phyloP scores from a whole-genome alignment of 1,284 basidiomycete genomes.

The Pseudozyma pruni region DNA sequence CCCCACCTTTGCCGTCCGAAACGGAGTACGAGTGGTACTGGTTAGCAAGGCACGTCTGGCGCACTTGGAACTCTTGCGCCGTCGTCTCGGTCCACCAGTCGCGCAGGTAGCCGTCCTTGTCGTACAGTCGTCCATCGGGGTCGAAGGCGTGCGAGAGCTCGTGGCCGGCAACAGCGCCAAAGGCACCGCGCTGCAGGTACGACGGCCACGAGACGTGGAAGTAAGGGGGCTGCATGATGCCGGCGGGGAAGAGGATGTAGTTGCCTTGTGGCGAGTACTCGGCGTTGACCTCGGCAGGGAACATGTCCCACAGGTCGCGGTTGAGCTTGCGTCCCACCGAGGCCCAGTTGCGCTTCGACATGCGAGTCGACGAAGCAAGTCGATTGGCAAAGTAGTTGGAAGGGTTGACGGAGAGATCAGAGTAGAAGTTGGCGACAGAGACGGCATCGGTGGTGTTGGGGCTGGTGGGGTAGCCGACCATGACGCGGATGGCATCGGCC shows the following conservation, averaged over 20 bases:
- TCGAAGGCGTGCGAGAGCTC: slow-evolving; percentile 85
- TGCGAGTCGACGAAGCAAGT: slow-evolving; percentile 72
- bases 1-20: slow-evolving; percentile 83
- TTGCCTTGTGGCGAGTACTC: slow-evolving; percentile 64
- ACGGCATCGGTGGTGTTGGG: slow-evolving; percentile 82
- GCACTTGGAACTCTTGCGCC: slow-evolving; percentile 81
- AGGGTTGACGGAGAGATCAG: slow-evolving; percentile 75
- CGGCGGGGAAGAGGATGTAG: slow-evolving; percentile 95
- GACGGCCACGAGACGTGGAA: slow-evolving; percentile 86
- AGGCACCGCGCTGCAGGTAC: slow-evolving; percentile 83
- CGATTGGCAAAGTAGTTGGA: slow-evolving; percentile 87
- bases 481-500: slow-evolving; percentile 81
- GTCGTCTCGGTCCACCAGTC: slow-evolving; percentile 83
- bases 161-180: slow-evolving; percentile 63
- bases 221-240: slow-evolving; percentile 91
- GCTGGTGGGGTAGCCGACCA: slow-evolving; percentile 87
- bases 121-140: slow-evolving; percentile 80
- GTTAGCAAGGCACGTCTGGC: slow-evolving; percentile 85
- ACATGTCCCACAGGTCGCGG: slow-evolving; percentile 86
- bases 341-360: slow-evolving; percentile 75
- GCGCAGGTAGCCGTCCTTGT: slow-evolving; percentile 72
- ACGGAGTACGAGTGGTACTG: slow-evolving; percentile 88
- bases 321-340: slow-evolving; percentile 80
- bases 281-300: slow-evolving; percentile 73
- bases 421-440: slow-evolving; percentile 81